These are phyloP conservation scores for Fragosphaeria purpurea DNA, from an alignment of 2,329 filamentous ascomycete genomes.

Conservation along the genomic window DNA sequence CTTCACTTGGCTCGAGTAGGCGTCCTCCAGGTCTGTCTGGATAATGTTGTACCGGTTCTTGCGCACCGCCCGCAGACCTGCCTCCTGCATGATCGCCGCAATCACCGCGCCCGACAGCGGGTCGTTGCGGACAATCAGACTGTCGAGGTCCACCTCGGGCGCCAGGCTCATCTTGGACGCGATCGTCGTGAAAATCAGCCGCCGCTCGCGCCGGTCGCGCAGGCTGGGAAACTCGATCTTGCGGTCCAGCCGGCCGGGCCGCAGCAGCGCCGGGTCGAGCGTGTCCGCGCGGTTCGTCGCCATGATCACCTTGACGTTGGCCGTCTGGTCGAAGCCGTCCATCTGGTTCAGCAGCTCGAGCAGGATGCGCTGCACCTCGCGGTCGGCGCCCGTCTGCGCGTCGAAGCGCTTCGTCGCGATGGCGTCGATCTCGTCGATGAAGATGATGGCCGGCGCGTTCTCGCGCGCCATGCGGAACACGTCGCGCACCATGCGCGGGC, in stretches of 20 bases:
- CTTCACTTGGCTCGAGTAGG: constrained; percentile 96
- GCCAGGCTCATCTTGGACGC: constrained; percentile 94
- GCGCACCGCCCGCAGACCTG: constrained; percentile 81
- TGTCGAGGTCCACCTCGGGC: constrained; percentile 93
- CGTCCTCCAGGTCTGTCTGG: constrained; percentile 90
- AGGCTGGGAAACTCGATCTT: constrained; percentile 99
- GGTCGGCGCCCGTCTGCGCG: constrained; percentile 92
- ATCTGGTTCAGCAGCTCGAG: constrained; percentile 98
- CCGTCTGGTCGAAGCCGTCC: constrained; percentile 98
- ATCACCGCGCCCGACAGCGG: constrained; percentile 92
- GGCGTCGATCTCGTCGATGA: constrained; percentile 98
- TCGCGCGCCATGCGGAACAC: constrained; percentile 98
- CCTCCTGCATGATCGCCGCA: constrained; percentile 98
- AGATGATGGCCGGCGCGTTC: constrained; percentile 97
- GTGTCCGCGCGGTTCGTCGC: constrained; percentile 98
- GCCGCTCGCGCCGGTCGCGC: constrained; percentile 84
- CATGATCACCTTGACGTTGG: constrained; percentile 99
- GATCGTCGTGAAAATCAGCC: constrained; percentile 96
- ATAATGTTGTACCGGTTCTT: constrained; percentile 99
- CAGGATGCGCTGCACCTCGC: constrained; percentile 96
- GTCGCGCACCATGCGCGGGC: constrained; percentile 96
- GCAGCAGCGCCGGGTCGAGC: constrained; percentile 85
- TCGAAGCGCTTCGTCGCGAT: constrained; percentile 99
- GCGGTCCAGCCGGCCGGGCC: constrained; percentile 87
- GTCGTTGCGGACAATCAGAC: constrained; percentile 91